These are phyloP conservation scores for Fusarium praegraminearum DNA, from an alignment of 2,329 filamentous ascomycete genomes.

Conservation along the genomic window DNA sequence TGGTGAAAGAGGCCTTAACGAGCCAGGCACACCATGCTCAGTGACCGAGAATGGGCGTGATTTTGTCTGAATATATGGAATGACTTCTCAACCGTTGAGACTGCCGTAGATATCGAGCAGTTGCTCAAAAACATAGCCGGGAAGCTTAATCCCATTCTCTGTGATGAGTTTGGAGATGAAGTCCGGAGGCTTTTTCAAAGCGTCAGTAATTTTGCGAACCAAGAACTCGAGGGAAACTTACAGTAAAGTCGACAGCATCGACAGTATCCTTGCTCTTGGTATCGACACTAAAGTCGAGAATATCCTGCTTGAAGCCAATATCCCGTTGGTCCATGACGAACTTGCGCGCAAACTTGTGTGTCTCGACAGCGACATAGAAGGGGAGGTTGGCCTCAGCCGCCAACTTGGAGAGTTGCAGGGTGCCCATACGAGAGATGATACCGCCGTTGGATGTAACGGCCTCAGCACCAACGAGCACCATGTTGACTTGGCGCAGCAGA, in stretches of 20 bases:
- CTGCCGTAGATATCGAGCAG: constrained; percentile 72
- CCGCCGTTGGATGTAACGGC: constrained; percentile 95
- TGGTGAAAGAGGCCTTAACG: not conserved
- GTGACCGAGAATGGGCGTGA: constrained; percentile 23
- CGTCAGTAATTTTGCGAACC: not conserved
- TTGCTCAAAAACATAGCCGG: constrained; percentile 77
- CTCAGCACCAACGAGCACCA: constrained; percentile 78
- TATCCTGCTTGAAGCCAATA: constrained; percentile 80
- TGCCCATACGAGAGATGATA: constrained; percentile 88
- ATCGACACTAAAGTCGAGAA: constrained; percentile 78
- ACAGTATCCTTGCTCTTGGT: constrained; percentile 58
- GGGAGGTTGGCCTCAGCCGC: constrained; percentile 77
- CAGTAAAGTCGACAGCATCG: constrained; percentile 77
- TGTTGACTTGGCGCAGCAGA: constrained; percentile 68
- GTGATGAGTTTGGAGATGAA: constrained; percentile 80
- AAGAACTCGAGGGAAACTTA: constrained; percentile 52
- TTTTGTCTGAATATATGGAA: constrained; percentile 10
- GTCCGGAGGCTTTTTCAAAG: constrained; percentile 67
- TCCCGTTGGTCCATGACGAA: constrained; percentile 87
- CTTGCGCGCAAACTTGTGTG: constrained; percentile 94
- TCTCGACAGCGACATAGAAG: constrained; percentile 93
- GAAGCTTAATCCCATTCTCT: constrained; percentile 78
- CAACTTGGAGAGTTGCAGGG: constrained; percentile 85
- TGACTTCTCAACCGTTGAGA: constrained; percentile 51
- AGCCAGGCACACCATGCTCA: constrained; percentile 1